A percentile compares a stretch with the other conserved stretches of the same genome.
Evolutionary conservation across 495 filamentous ascomycete genomes (phyloP).

Genomic region (Glarea lozoyensis): DNA sequence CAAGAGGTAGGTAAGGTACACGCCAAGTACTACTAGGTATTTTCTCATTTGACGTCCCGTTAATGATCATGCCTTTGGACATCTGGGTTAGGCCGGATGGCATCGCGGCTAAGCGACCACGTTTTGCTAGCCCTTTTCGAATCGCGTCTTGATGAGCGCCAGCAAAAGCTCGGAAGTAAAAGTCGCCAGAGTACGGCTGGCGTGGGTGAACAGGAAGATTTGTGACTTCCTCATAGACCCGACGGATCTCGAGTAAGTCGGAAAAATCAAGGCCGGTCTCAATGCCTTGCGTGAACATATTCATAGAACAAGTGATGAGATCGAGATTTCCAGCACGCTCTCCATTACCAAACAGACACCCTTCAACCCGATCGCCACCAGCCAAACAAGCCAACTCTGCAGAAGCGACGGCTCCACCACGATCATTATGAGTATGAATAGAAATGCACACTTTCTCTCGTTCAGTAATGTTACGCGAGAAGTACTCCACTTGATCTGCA

Average conservation of each 20-base stretch:
- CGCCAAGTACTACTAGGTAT: constrained; percentile 37
- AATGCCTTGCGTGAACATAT: constrained; percentile 91
- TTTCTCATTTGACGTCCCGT: background rate
- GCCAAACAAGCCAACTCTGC: constrained; percentile 92
- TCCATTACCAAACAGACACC: constrained; percentile 88
- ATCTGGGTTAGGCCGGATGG: constrained; percentile 19
- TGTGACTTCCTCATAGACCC: constrained; percentile 78
- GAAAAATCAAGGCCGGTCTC: constrained; percentile 83
- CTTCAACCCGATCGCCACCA: constrained; percentile 86
- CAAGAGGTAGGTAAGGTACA: constrained; percentile 85
- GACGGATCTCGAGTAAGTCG: constrained; percentile 74
- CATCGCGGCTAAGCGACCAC: background rate
- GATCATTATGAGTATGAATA: constrained; percentile 86
- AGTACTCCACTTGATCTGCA: constrained; percentile 93
- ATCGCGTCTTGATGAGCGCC: constrained; percentile 94
- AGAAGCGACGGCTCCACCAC: constrained; percentile 76
- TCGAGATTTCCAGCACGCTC: constrained; percentile 94
- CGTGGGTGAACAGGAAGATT: constrained; percentile 87
- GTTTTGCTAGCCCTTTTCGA: constrained; percentile 60
- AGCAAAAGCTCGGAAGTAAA: constrained; percentile 50
- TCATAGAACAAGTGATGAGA: constrained; percentile 83
- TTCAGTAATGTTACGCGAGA: constrained; percentile 70
- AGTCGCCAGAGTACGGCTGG: constrained; percentile 67
- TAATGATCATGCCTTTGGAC: background rate
- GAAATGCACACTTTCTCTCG: constrained; percentile 71